Evolutionary conservation across 1,139 yeast genomes (phyloP), one percentile per base, ranked within the genome.

Genomic region (Meyerozyma smithsonii): DNA sequence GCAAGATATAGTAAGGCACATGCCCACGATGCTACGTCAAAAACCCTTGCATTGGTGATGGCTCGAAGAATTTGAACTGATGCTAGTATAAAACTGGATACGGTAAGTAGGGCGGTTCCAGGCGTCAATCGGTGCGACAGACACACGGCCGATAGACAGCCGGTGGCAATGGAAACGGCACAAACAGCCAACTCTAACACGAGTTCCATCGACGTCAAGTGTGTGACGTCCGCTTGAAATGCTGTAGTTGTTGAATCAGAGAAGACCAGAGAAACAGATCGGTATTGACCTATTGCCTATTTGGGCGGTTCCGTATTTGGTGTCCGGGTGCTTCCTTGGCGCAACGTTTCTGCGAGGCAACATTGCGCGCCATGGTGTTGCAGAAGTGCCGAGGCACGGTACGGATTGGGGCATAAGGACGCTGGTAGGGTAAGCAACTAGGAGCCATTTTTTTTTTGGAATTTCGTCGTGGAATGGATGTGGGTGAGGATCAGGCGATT

Each of bases 291-390:
- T 8, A 30, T 30, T 30, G 14, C 34, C 34, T 30, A 18, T 5
- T 30, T 14, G 21, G 34, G 34, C 20, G 10, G 34, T 30, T 30
- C 21, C 34, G 21, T n/a, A 16, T 11, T 21, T 11, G 34, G 34
- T 30, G 34, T 30, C 4, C 8, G 34, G 34, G 12, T 30, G 34
- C 12, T n/a, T n/a, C n/a, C n/a, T n/a, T n/a, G n/a, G n/a, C n/a
- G n/a, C n/a, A n/a, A n/a, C n/a, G n/a, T n/a, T n/a, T n/a, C n/a
- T n/a, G n/a, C n/a, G n/a, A n/a, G n/a, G n/a, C n/a, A n/a, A n/a
- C n/a, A n/a, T n/a, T n/a, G n/a, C n/a, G n/a, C n/a, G n/a, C n/a
- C n/a, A n/a, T n/a, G n/a, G n/a, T n/a, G n/a, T n/a, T n/a, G n/a
- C n/a, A n/a, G n/a, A n/a, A n/a, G n/a, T n/a, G n/a, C n/a, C n/a